phyloP scores from a whole-genome alignment of 768 basidiomycete species.

The Thelephora aurantiotincta region DNA sequence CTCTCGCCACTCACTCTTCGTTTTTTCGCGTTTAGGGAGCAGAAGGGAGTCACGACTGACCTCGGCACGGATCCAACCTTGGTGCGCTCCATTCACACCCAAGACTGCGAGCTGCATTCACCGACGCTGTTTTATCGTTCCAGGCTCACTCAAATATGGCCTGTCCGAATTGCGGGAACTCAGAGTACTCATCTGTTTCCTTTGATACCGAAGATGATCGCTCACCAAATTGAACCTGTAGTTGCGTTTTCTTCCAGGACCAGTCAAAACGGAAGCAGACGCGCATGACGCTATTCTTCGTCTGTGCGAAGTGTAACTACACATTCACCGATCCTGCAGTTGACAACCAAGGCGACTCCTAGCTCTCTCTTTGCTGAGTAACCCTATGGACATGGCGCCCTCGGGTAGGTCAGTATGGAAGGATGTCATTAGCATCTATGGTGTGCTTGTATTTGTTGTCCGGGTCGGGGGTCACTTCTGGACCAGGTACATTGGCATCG shows the following conservation, averaged over 20 bases:
- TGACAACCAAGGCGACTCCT: no score
- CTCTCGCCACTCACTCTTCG: not conserved
- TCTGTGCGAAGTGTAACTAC: slow-evolving; percentile 72
- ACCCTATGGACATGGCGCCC: no score
- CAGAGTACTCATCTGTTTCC: slow-evolving; percentile 39
- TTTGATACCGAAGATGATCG: not conserved
- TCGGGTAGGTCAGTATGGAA: no score
- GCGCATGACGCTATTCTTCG: slow-evolving; percentile 86
- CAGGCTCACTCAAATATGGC: slow-evolving; percentile 75
- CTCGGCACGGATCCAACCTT: slow-evolving; percentile 83
- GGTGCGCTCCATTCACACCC: slow-evolving; percentile 24
- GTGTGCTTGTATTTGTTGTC: no score
- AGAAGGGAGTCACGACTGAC: slow-evolving; percentile 83
- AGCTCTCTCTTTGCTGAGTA: no score
- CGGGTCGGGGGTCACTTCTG: no score
- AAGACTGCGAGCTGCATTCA: no score
- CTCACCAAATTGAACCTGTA: slow-evolving; percentile 18
- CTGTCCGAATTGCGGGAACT: slow-evolving; percentile 71
- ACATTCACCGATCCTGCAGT: slow-evolving; percentile 54
- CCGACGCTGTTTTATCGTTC: slow-evolving; percentile 1
- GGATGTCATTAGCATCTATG: no score
- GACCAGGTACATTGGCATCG: no score
- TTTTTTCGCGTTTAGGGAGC: slow-evolving; percentile 46
- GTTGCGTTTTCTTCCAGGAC: slow-evolving; percentile 90
- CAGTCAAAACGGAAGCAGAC: slow-evolving; percentile 96